Conservation (phyloP, 331 rosid genomes). For the Malus hybrid region DNA sequence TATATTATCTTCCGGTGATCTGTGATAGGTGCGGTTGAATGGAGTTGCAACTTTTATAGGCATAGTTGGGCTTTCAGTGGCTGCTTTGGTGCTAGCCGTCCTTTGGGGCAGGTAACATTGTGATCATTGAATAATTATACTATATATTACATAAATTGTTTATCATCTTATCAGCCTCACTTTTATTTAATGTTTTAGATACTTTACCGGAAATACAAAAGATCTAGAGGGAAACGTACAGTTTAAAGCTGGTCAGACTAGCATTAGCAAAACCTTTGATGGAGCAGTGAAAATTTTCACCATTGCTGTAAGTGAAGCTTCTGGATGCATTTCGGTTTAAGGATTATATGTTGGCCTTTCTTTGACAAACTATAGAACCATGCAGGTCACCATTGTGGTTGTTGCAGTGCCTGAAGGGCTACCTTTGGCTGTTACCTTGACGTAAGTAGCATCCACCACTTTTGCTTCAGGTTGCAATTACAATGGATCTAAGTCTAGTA, state of each 20-base stretch:
- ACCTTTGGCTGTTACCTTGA: constrained; percentile 94
- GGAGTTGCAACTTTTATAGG: constrained; percentile 98
- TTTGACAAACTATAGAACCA: constrained; percentile 30
- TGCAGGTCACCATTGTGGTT: constrained; percentile 95
- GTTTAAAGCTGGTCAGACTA: constrained; percentile 53
- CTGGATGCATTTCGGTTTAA: constrained; percentile 3
- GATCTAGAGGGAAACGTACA: constrained; percentile 33
- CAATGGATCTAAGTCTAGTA: neutral
- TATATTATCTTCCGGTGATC: constrained; percentile 15
- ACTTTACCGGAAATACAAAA: constrained; percentile 60
- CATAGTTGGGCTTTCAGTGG: constrained; percentile 86
- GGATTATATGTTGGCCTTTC: neutral
- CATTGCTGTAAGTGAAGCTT: constrained; percentile 75
- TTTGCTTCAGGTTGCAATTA: constrained; percentile 11
- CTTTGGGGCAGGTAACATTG: constrained; percentile 69
- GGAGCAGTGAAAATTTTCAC: constrained; percentile 76
- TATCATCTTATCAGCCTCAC: constrained; percentile 14
- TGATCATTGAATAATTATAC: neutral
- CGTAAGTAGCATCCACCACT: constrained; percentile 47
- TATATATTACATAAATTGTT: neutral
- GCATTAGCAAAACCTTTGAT: constrained; percentile 39
- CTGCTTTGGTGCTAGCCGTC: constrained; percentile 65
- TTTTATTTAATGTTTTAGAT: constrained; percentile 45
- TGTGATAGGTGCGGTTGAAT: constrained; percentile 86
- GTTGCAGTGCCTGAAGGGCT: constrained; percentile 99